Evolutionary conservation across 2,329 filamentous ascomycete species (phyloP).

Genomic region (Blumeriella jaapii): DNA sequence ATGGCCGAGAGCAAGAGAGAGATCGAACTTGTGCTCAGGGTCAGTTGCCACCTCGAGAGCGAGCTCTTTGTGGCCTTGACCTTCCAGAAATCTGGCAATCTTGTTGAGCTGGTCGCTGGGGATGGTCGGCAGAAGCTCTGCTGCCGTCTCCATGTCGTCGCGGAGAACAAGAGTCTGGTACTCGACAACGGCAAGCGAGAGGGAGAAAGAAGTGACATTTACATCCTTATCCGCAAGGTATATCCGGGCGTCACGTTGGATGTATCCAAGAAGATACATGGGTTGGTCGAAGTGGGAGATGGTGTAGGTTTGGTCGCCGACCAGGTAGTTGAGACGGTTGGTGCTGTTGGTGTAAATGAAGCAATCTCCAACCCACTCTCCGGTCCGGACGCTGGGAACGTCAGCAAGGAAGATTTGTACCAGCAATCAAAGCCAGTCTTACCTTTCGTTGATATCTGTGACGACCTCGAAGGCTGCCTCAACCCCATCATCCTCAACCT

Average conservation of each 20-base stretch:
- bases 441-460: conserved; percentile 88
- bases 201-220: conserved; percentile 74
- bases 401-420: conserved; percentile 14
- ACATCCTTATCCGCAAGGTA: conserved; percentile 97
- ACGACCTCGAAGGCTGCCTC: conserved; percentile 94
- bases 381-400: conserved; percentile 63
- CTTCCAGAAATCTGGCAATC: conserved; percentile 93
- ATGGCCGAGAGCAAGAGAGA: conserved; percentile 72
- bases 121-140: conserved; percentile 72
- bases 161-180: conserved; percentile 94
- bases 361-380: conserved; percentile 96
- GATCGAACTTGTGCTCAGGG: conserved; percentile 90
- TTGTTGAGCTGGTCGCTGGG: conserved; percentile 94
- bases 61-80: conserved; percentile 92
- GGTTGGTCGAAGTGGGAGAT: conserved; percentile 93
- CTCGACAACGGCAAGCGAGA: conserved; percentile 87
- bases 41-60: conserved; percentile 92
- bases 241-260: conserved; percentile 86
- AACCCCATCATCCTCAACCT: conserved; percentile 76
- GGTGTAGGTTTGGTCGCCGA: conserved; percentile 95
- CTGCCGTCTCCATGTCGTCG: conserved; percentile 83
- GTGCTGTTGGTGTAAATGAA: conserved; percentile 98
- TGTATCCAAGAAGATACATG: conserved; percentile 91
- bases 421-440: conserved; percentile 21
- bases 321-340: conserved; percentile 93